These are phyloP conservation scores for Trichosporon faecale DNA, from an alignment of 1,284 basidiomycete species.

Conservation along the genomic window DNA sequence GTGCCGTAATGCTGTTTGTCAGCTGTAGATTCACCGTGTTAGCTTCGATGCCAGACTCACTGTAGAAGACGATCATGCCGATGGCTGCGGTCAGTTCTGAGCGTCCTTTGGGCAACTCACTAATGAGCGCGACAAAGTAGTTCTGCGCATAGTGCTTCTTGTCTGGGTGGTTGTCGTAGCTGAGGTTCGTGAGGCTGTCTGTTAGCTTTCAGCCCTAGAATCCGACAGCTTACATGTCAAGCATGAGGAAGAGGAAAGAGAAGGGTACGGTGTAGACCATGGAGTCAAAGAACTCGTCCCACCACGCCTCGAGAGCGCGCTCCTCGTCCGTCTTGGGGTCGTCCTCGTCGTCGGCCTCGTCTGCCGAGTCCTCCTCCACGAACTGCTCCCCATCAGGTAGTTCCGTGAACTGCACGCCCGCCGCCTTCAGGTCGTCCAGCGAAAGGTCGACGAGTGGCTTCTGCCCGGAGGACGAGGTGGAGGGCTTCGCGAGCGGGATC, in stretches of 20 bases:
- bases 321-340: slow-evolving; percentile 13
- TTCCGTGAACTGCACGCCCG: slow-evolving; percentile 22
- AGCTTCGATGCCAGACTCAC: slow-evolving; percentile 23
- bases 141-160: slow-evolving; percentile 18
- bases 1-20: slow-evolving; percentile 37
- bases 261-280: slow-evolving; percentile 49
- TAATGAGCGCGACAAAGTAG: slow-evolving; percentile 20
- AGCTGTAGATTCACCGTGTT: neutral
- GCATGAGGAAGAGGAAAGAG: slow-evolving; percentile 45
- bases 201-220: neutral
- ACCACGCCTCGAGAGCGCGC: slow-evolving; percentile 25
- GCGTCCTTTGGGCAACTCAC: neutral
- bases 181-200: slow-evolving; percentile 23
- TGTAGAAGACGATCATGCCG: slow-evolving; percentile 43
- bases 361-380: slow-evolving; percentile 6
- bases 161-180: slow-evolving; percentile 18
- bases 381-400: slow-evolving; percentile 4
- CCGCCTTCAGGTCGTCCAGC: slow-evolving; percentile 20
- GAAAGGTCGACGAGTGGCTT: slow-evolving; percentile 25
- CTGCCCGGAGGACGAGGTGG: neutral
- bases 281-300: slow-evolving; percentile 50
- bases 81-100: slow-evolving; percentile 31
- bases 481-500: neutral
- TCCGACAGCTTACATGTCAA: slow-evolving; percentile 43
- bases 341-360: slow-evolving; percentile 11